Conservation (phyloP, 2,329 filamentous ascomycete genomes). For the Sphaerulina musiva region DNA sequence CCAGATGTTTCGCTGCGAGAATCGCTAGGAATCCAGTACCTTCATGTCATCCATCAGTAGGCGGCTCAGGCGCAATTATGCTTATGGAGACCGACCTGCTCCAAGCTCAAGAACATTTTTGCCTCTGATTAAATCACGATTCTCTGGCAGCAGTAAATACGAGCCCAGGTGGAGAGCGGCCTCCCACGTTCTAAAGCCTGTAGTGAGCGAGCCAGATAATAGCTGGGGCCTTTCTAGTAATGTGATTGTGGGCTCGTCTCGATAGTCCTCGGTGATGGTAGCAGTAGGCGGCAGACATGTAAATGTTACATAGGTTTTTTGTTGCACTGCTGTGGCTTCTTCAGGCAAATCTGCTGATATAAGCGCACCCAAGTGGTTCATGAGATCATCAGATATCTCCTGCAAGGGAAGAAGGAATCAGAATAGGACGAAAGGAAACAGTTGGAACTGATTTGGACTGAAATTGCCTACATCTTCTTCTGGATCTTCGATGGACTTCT, state of each 20-base stretch:
- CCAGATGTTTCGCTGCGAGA: constrained; percentile 62
- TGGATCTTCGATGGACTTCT: constrained; percentile 69
- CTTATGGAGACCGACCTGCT: constrained; percentile 39
- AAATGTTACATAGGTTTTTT: constrained; percentile 72
- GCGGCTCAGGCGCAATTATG: not conserved
- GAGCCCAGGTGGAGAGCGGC: constrained; percentile 67
- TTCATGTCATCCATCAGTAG: not conserved
- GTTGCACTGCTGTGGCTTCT: constrained; percentile 60
- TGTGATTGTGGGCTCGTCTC: constrained; percentile 43
- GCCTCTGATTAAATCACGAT: constrained; percentile 44
- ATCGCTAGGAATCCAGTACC: constrained; percentile 69
- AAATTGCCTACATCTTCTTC: constrained; percentile 70
- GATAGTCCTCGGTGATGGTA: constrained; percentile 12
- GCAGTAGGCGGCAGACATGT: constrained; percentile 31
- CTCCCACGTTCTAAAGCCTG: constrained; percentile 75
- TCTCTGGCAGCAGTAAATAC: constrained; percentile 52
- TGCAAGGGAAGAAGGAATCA: constrained; percentile 37
- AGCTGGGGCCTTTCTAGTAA: constrained; percentile 63
- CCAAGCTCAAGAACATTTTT: constrained; percentile 66
- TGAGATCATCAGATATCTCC: constrained; percentile 78
- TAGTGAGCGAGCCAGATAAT: constrained; percentile 65
- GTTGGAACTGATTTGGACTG: not conserved
- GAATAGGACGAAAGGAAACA: constrained; percentile 18
- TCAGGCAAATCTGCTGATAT: constrained; percentile 58
- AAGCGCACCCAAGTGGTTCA: constrained; percentile 60